phyloP scores from a whole-genome alignment of 805 yeast species.

The Candida sanyiensis region DNA sequence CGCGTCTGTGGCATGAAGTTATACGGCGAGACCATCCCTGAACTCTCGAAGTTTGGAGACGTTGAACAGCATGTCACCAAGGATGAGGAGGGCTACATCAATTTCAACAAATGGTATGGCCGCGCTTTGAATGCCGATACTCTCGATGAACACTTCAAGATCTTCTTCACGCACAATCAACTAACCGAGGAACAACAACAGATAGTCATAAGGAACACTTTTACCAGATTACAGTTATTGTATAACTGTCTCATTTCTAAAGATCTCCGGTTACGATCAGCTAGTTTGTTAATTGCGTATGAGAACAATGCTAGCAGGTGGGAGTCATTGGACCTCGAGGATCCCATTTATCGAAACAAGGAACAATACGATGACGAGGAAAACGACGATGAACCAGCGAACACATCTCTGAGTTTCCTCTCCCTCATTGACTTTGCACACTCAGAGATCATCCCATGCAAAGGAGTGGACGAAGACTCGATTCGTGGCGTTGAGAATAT shows the following conservation, averaged over 20 bases:
- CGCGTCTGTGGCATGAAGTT: conserved; percentile 88
- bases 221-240: conserved; percentile 57
- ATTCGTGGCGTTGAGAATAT: conserved; percentile 67
- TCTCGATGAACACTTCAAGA: conserved; percentile 39
- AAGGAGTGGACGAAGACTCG: conserved; percentile 68
- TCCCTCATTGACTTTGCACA: conserved; percentile 90
- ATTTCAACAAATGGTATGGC: conserved; percentile 68
- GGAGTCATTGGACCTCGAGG: conserved; percentile 37
- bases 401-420: conserved; percentile 44
- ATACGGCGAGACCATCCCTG: conserved; percentile 22
- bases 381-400: conserved; percentile 26
- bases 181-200: conserved; percentile 30
- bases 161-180: conserved; percentile 38
- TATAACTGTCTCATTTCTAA: conserved; percentile 56
- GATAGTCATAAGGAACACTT: conserved; percentile 40
- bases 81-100: conserved; percentile 38
- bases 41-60: conserved; percentile 10
- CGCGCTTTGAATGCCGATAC: conserved; percentile 43
- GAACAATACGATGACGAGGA: conserved; percentile 31
- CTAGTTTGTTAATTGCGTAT: conserved; percentile 66
- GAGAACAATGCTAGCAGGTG: conserved; percentile 63
- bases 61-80: conserved; percentile 14
- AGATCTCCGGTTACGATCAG: conserved; percentile 63
- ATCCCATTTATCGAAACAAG: conserved; percentile 33
- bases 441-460: conserved; percentile 53